Evolutionary conservation across 148 eudicot species (phyloP), one percentile per base, ranked within the genome.

Genomic region (Mesembryanthemum crystallinum): DNA sequence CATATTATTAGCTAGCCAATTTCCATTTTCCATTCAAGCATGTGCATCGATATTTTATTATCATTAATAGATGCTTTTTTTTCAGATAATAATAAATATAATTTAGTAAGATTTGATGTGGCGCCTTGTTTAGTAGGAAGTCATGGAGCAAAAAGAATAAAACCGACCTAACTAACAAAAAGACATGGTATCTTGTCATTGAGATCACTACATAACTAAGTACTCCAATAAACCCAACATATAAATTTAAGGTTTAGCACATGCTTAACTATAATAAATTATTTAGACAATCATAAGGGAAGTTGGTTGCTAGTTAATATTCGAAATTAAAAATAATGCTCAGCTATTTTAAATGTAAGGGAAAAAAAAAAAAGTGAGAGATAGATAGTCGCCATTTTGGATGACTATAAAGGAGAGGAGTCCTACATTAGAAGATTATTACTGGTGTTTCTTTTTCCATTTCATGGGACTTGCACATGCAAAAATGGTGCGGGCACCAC

Each of bases 151-250:
- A 27, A 32, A 18, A 61, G 23, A 49, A 27, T 42, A 29, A 13
- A 7, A 74, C 67, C 25, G 21, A 28, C 42, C 69, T 54, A n/a
- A 62, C 55, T 37, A 45, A 47, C 57, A 30, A 45, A 43, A 20
- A 45, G 59, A 63, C 43, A 62, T 73, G 76, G 57, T 27, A 73
- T 61, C 57, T 73, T 10, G 42, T 47, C 58, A 62, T 73, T 73
- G 76, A 73, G 37, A 73, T 73, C 39, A 45, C 27, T 27, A 21
- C 21, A 21, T 35, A 57, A 57, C 10, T 43, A 43, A 43, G 65
- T 60, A 24, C 12, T 9, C 29, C 11, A 64, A 45, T 45, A n/a
- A 27, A 12, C 58, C 29, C 23, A 17, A 69, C 30, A 49, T 8
- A 2, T 11, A 45, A 6, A 28, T 23, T 23, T 6, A 6, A 69